Base-by-base conservation (phyloP, 1,284 basidiomycete genomes). In the Ganoderma resinaceum region DNA sequence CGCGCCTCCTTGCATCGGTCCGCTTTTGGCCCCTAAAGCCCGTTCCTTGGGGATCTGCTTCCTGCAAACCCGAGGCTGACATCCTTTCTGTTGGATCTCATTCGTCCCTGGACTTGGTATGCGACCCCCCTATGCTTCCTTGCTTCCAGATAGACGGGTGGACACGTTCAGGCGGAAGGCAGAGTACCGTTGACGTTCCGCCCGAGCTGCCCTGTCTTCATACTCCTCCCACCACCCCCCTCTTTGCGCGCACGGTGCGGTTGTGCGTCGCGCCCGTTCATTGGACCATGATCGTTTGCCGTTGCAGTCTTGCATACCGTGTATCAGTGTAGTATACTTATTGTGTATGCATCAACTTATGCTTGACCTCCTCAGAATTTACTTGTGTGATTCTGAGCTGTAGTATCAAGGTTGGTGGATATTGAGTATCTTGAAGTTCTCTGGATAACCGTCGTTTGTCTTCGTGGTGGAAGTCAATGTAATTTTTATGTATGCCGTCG, bases 261-360 rank as follows among this genome's bases (percentile, higher is more conserved):
- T 43, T 49, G n/a, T 62, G 35, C 29, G 65, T 62, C 53, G 35
- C 9, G 26, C n/a, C 9, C 59, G 29, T 43, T 38, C 42, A 29
- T 33, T 43, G 63, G 53, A 61, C 38, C 60, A 61, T 61, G 46
- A 42, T 59, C 49, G 63, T 62, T 53, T 42, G 31, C 49, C 55
- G 40, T 61, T 42, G 38, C 33, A 65, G 46, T 65, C 55, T 67
- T 69, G 67, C 67, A 69, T 71, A 62, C 65, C 38, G 40, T 69
- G 70, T 71, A 71, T 59, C 67, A 52, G 62, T 71, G 70, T 71
- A 71, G 62, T 66, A 66, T 69, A 71, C 62, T 59, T 65, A 60
- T 62, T 59, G 62, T 65, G 65, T 71, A 71, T 68, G 65, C 67
- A 67, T 66, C 49, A 46, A 35, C 31, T 42, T 46, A 37, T 43